These are phyloP conservation scores for Sarocladiaceae sp. DNA, from an alignment of 2,329 filamentous ascomycete genomes.

Conservation along the genomic window DNA sequence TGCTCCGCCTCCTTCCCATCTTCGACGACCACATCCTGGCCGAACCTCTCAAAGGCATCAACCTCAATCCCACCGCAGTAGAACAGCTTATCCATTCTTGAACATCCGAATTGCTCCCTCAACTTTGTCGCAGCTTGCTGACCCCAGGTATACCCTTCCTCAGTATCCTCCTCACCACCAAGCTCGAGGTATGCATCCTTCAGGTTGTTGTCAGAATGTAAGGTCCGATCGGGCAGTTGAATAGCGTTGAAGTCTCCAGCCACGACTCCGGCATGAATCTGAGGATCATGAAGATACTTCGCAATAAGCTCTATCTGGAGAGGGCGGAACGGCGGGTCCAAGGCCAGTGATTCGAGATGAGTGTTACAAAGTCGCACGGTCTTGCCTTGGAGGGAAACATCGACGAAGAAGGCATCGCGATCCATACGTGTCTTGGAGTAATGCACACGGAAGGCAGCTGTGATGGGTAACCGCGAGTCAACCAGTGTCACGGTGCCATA, in stretches of 20 bases:
- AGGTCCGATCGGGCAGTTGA: slow-evolving; percentile 43
- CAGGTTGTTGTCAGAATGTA: slow-evolving; percentile 44
- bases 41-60: slow-evolving; percentile 41
- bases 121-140: slow-evolving; percentile 41
- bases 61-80: slow-evolving; percentile 33
- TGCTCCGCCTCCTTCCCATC: slow-evolving; percentile 28
- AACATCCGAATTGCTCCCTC: slow-evolving; percentile 41
- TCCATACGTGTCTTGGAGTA: slow-evolving; percentile 45
- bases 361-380: slow-evolving; percentile 48
- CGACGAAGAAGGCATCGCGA: slow-evolving; percentile 52
- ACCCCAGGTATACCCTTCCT: slow-evolving; percentile 54
- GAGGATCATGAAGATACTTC: slow-evolving; percentile 32
- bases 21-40: slow-evolving; percentile 36
- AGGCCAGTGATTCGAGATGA: slow-evolving; percentile 51
- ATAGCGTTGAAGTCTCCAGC: slow-evolving; percentile 58
- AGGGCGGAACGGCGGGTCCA: slow-evolving; percentile 43
- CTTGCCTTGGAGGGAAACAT: slow-evolving; percentile 27
- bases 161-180: slow-evolving; percentile 45
- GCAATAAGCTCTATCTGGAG: slow-evolving; percentile 42
- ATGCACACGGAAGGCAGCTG: slow-evolving; percentile 44
- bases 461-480: slow-evolving; percentile 39
- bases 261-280: slow-evolving; percentile 36
- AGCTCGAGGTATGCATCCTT: slow-evolving; percentile 48
- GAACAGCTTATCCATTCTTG: slow-evolving; percentile 50
- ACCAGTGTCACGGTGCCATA: slow-evolving; percentile 53